Percentiles rank a stretch among this genome's conserved stretches.
Evolutionary conservation across 345 rosid genomes (phyloP).

Genomic region (Eucalyptus marginata): DNA sequence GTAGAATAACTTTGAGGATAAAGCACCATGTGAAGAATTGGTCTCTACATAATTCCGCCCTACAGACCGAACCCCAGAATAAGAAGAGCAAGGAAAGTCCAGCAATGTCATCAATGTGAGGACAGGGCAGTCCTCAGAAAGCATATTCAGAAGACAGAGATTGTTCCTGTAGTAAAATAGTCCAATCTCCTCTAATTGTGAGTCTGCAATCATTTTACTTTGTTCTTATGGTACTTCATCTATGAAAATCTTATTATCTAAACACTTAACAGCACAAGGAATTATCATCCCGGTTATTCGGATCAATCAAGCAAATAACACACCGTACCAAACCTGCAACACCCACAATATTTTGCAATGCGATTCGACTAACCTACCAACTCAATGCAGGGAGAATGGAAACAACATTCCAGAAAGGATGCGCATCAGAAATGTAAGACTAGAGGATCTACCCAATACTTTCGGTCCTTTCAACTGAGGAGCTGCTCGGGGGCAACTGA

Average conservation of each 20-base stretch:
- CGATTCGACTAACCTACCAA: background rate
- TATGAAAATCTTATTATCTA: background rate
- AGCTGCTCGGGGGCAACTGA: background rate
- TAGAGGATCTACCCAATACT: background rate
- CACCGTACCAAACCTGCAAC: fast-evolving
- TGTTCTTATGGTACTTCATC: background rate
- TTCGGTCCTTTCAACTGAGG: background rate
- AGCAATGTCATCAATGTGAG: background rate
- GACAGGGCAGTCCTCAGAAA: background rate
- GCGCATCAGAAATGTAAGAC: background rate
- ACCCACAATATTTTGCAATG: background rate
- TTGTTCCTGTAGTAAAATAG: background rate
- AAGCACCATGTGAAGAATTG: background rate
- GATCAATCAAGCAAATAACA: background rate
- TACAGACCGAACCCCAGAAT: background rate
- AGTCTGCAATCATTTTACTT: background rate
- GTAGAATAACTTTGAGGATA: background rate
- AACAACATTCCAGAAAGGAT: background rate
- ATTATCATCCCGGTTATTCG: background rate
- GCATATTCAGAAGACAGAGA: background rate
- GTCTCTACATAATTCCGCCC: background rate
- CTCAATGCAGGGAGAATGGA: background rate
- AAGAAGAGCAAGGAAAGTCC: background rate
- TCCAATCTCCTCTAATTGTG: background rate
- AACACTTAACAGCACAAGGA: background rate